Base-by-base conservation (phyloP, 331 rosid species). In the Telfairia occidentalis region DNA sequence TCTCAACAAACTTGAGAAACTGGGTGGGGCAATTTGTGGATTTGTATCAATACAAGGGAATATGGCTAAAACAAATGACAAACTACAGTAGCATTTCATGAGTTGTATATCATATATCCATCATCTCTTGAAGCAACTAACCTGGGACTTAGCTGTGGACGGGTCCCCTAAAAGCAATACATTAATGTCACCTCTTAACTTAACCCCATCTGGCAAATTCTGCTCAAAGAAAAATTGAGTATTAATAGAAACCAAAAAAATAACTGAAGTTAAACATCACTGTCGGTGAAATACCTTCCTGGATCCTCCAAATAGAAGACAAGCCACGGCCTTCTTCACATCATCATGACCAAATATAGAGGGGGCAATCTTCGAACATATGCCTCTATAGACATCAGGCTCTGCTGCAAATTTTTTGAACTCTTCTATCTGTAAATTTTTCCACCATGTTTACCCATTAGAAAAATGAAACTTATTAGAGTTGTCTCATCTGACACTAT, bases 141-240 rank as follows among this genome's bases (percentile, higher is more conserved):
- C 97, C 97, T 91, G 97, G 5, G 98, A 94, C 84, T 95, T 95
- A 50, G 97, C 98, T 2, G 98, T 95, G 77, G 98, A 95, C 75
- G 98, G 98, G 83, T 95, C 97, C 77, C 98, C 98, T 75, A 95
- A 85, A 83, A 95, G 98, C 78, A 95, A 90, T 40, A 95, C 96
- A 78, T 95, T 95, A 70, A 95, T 88, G 82, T 95, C 98, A 63
- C 98, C 98, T 84, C 98, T 90, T 83, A 95, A 85, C 87, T 85
- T 90, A 81, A 91, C 98, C 73, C 98, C 98, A 84, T 95, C 98
- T 0, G 98, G 98, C 86, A 95, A 83, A 81, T 82, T 79, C 98
- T 91, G 93, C 71, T 84, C 70, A 54, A 72, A 67, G 67, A 82
- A 7, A 71, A 75, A 30, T 81, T 60, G 34, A 78, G 65, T 64